Evolutionary conservation across 805 yeast species (phyloP), one percentile per base, ranked within the genome.

Genomic region (Cyberlindnera euphorbiae): DNA sequence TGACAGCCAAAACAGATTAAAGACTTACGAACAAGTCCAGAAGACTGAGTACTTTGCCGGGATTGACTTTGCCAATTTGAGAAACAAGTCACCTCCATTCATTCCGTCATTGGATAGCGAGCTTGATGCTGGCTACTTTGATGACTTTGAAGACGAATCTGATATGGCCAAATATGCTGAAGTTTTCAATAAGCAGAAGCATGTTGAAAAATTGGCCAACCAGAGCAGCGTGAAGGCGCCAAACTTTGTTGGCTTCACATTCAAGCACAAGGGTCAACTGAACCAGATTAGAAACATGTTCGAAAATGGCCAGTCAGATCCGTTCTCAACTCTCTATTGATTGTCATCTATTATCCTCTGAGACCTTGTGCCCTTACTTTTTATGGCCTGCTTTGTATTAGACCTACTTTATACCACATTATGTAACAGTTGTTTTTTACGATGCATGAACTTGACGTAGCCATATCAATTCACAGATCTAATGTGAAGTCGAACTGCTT

Each of bases 81-180:
- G 96, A 53, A 64, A 60, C 22, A 71, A 78, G 42, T 71, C 80
- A 16, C 97, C 99, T 5, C 99, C 99, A 24, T 93, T 93, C 60
- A 84, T 93, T 14, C 99, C 99, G 4, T 96, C 94, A 52, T 70
- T 93, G 46, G 97, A 93, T 56, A 85, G 88, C 42, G 99, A 93
- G 53, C 93, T 88, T 45, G 99, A 93, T 63, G 97, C 97, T 0
- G 99, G 99, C 1, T 93, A 93, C 63, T 93, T 93, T 58, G 99
- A 93, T 63, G 98, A 93, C 60, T 93, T 93, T 59, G 86, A 86
- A 41, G 93, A 88, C 60, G 97, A 90, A 58, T 88, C 84, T 31
- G 95, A 90, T 59, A 88, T 93, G 97, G 93, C 90, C 44, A 89
- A 93, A 60, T 93, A 93, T 65, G 90, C 93, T 53, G 98, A 93